phyloP scores from a whole-genome alignment of 2,329 filamentous ascomycete species.

The Magnaporthiopsis rhizophila region DNA sequence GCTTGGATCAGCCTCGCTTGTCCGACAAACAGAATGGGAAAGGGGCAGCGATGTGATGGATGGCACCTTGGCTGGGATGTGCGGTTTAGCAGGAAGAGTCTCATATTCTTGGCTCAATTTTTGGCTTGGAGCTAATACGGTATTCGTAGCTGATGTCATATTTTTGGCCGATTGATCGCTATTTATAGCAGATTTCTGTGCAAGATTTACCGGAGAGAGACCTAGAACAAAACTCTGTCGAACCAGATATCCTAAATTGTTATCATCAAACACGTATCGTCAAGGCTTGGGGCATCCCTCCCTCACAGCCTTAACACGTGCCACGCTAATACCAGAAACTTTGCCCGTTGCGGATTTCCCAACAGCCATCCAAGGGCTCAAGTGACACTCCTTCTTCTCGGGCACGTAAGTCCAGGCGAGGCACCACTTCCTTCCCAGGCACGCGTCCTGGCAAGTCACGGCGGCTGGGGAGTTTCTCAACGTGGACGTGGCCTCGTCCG shows the following conservation, averaged over 20 bases:
- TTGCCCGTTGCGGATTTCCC: neutral
- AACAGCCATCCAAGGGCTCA: neutral
- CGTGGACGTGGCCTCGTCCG: neutral
- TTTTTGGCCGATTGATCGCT: no score
- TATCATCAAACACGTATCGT: neutral
- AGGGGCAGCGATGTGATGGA: no score
- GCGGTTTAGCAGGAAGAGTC: no score
- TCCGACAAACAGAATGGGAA: neutral
- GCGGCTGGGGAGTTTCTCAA: neutral
- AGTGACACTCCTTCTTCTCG: neutral
- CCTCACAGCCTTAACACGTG: neutral
- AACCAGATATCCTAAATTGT: neutral
- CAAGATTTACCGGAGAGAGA: no score
- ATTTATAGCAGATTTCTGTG: no score
- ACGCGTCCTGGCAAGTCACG: neutral
- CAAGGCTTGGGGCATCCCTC: neutral
- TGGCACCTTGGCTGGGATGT: no score
- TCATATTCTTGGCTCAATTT: no score
- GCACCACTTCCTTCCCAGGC: neutral
- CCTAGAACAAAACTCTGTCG: neutral
- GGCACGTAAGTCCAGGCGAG: neutral
- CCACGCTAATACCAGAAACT: neutral
- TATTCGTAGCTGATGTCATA: no score
- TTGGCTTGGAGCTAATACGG: no score
- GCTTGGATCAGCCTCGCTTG: neutral